phyloP scores from a whole-genome alignment of 179 eudicot species.

The Beta corolliflora region DNA sequence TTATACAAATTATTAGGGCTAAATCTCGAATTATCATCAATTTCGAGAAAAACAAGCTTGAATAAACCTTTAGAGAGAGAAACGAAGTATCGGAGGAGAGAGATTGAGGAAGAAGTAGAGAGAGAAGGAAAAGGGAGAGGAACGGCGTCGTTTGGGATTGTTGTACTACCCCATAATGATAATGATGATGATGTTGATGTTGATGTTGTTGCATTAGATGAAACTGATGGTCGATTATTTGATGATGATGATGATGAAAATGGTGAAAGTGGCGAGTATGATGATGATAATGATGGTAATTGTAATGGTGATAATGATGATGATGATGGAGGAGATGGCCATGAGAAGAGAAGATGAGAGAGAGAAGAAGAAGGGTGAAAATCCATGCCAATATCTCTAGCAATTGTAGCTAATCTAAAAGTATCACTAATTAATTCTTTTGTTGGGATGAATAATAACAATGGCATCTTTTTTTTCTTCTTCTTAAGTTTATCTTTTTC shows the following conservation, averaged over 20 bases:
- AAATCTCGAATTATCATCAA: conserved; percentile 22
- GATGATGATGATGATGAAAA: conserved; percentile 16
- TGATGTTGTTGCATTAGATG: conserved; percentile 3
- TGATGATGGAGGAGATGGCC: conserved; percentile 40
- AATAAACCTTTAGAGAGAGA: conserved; percentile 50
- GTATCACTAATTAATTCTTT: conserved; percentile 51
- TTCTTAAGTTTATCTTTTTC: not conserved
- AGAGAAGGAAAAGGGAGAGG: conserved; percentile 60
- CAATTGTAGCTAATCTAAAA: conserved; percentile 50
- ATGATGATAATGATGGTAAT: conserved; percentile 11
- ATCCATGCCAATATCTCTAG: conserved; percentile 57
- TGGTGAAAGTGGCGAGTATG: not conserved
- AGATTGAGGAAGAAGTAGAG: conserved; percentile 38
- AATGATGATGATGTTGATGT: not conserved
- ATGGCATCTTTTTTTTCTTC: conserved; percentile 38
- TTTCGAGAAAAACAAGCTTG: conserved; percentile 45
- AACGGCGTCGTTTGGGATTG: conserved; percentile 47
- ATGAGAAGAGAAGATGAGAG: conserved; percentile 61
- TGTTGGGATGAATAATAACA: conserved; percentile 49
- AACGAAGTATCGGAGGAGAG: conserved; percentile 52
- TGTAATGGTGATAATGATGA: conserved; percentile 18
- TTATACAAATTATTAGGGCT: conserved; percentile 10
- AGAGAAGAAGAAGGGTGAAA: conserved; percentile 52
- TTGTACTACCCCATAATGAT: conserved; percentile 11
- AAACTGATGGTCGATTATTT: conserved; percentile 20